phyloP scores from a whole-genome alignment of 2,329 filamentous ascomycete genomes.

The Microdochium bolleyi region DNA sequence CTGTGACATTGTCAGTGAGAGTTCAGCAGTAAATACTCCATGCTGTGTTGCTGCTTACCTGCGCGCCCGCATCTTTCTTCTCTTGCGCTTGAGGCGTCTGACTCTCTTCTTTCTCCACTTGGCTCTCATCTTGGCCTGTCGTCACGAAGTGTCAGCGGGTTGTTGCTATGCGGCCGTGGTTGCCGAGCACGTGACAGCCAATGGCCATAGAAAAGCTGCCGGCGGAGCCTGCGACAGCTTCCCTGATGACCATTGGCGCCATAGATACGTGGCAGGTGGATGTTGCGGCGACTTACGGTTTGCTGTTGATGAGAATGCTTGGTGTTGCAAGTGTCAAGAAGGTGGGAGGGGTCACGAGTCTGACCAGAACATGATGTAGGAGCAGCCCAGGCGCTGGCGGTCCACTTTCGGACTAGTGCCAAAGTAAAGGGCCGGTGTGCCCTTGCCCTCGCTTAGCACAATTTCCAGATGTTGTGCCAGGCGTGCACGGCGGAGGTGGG shows the following conservation, averaged over 20 bases:
- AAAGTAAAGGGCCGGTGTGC: neutral
- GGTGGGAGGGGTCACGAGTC: constrained; percentile 1
- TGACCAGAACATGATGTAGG: constrained; percentile 3
- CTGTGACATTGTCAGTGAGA: constrained; percentile 13
- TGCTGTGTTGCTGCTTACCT: constrained; percentile 58
- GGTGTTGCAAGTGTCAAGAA: constrained; percentile 18
- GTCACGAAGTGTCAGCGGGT: constrained; percentile 8
- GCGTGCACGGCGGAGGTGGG: neutral
- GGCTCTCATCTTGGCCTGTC: constrained; percentile 63
- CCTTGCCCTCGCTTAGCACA: constrained; percentile 1
- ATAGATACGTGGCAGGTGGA: neutral
- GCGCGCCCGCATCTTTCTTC: constrained; percentile 98
- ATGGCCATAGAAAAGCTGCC: neutral
- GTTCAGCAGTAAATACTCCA: too few species aligned
- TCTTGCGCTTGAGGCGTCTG: constrained; percentile 98
- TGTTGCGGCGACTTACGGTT: constrained; percentile 14
- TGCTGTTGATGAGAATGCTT: constrained; percentile 22
- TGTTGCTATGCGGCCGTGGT: too few species aligned
- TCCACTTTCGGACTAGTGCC: neutral
- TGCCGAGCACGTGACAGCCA: neutral
- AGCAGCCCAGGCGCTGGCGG: neutral
- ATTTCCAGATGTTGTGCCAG: neutral
- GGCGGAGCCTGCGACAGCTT: neutral
- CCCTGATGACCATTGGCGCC: neutral
- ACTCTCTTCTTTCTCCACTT: constrained; percentile 99